These are phyloP conservation scores for Talaromyces sp. DNA, from an alignment of 2,329 filamentous ascomycete genomes.

Conservation along the genomic window DNA sequence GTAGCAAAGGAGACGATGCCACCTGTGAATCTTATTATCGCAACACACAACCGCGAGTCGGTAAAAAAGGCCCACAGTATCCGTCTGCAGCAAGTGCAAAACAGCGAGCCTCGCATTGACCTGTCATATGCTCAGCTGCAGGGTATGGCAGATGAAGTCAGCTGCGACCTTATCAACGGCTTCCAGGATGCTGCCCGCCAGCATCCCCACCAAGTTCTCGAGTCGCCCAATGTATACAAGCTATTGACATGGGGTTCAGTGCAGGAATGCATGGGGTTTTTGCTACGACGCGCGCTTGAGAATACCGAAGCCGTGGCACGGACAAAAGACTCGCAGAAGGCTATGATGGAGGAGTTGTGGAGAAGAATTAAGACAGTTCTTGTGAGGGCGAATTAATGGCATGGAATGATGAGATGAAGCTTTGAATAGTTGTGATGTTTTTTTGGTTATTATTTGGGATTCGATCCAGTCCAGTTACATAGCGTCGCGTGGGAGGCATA, in stretches of 20 bases:
- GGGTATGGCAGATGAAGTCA: constrained; percentile 94
- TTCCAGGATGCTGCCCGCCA: constrained; percentile 18
- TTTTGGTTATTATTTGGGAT: background rate
- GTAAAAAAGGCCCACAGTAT: constrained; percentile 48
- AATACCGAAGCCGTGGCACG: constrained; percentile 60
- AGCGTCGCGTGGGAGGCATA: background rate
- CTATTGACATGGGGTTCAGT: constrained; percentile 57
- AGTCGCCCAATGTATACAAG: constrained; percentile 51
- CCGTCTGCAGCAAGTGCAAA: constrained; percentile 41
- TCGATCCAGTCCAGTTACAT: background rate
- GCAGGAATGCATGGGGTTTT: constrained; percentile 56
- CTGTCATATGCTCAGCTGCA: constrained; percentile 73
- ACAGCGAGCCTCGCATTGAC: constrained; percentile 40
- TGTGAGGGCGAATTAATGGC: background rate
- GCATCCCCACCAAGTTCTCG: constrained; percentile 20
- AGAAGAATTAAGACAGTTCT: constrained; percentile 18
- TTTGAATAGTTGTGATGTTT: background rate
- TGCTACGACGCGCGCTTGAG: constrained; percentile 64
- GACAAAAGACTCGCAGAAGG: constrained; percentile 41
- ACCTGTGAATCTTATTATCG: constrained; percentile 50
- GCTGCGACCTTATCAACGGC: constrained; percentile 51
- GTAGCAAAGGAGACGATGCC: constrained; percentile 26
- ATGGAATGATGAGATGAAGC: background rate
- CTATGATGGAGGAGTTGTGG: constrained; percentile 31
- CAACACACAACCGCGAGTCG: constrained; percentile 55